Conservation (phyloP, 1,139 yeast genomes). For the Scheffersomyces illinoinensis region DNA sequence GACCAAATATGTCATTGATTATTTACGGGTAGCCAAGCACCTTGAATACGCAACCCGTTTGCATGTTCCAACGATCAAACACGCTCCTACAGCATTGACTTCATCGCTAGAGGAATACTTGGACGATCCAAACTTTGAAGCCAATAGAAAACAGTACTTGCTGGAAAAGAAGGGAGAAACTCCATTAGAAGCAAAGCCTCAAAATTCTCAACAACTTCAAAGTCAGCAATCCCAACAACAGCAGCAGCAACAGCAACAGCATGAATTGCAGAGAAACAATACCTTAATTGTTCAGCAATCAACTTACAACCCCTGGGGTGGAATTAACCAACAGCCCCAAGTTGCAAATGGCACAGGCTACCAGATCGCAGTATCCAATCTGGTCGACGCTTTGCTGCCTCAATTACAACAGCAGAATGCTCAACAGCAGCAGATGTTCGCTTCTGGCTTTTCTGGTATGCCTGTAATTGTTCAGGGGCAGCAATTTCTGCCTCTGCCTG, state of each 20-base stretch:
- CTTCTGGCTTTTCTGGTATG: neutral
- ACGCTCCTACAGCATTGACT: conserved; percentile 93
- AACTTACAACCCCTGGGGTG: conserved; percentile 49
- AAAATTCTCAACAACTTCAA: conserved; percentile 1
- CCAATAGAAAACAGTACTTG: conserved; percentile 74
- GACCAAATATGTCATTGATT: conserved; percentile 85
- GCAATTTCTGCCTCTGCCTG: neutral
- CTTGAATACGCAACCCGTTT: conserved; percentile 83
- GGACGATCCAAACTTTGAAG: conserved; percentile 81
- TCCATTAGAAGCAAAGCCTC: neutral
- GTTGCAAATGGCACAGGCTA: neutral
- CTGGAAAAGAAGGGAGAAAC: conserved; percentile 50
- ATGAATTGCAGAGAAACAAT: conserved; percentile 22
- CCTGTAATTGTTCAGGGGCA: conserved; percentile 6
- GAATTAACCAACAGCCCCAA: conserved; percentile 11
- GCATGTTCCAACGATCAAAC: conserved; percentile 93
- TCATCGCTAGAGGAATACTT: conserved; percentile 85
- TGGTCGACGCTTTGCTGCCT: neutral
- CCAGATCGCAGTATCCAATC: neutral
- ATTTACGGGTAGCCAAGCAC: conserved; percentile 85
- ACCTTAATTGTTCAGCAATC: conserved; percentile 44
- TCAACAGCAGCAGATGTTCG: conserved; percentile 2
- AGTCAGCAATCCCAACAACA: conserved; percentile 17
- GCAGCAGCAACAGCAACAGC: conserved; percentile 5
- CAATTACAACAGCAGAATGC: conserved; percentile 2